Evolutionary conservation across 2,329 filamentous ascomycete species (phyloP).

Genomic region (Cladobotryum protrusum): DNA sequence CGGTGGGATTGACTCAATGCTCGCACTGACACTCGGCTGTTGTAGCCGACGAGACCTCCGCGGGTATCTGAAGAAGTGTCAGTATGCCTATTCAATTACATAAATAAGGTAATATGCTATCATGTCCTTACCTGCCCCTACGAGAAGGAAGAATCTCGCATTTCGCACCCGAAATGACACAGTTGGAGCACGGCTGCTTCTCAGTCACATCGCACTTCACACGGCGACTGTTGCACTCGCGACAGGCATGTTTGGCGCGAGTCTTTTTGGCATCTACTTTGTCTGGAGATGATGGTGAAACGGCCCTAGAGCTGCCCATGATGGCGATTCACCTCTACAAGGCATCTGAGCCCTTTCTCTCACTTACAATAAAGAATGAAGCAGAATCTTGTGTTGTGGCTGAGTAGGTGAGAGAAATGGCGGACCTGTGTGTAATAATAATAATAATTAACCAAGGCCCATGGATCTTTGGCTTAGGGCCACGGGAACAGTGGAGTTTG

Average conservation of each 20-base stretch:
- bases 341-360: background rate
- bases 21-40: constrained; percentile 3
- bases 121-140: constrained; percentile 28
- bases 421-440: too few relatives aligned
- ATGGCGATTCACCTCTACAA: background rate
- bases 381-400: background rate
- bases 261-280: constrained; percentile 22
- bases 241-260: constrained; percentile 30
- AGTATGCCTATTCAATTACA: too few relatives aligned
- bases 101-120: background rate
- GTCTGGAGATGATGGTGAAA: constrained; percentile 3
- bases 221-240: constrained; percentile 28
- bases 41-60: constrained; percentile 17
- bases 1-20: background rate
- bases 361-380: too few relatives aligned
- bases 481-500: background rate
- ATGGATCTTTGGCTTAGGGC: background rate
- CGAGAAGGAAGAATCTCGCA: constrained; percentile 30
- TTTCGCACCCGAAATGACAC: constrained; percentile 17
- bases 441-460: too few relatives aligned
- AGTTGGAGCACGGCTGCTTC: constrained; percentile 28
- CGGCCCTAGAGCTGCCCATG: constrained; percentile 4
- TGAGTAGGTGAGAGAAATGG: background rate
- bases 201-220: constrained; percentile 32
- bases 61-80: constrained; percentile 17